Base-by-base conservation (phyloP, 176 grass and related monocot genomes). In the Avena sativa region DNA sequence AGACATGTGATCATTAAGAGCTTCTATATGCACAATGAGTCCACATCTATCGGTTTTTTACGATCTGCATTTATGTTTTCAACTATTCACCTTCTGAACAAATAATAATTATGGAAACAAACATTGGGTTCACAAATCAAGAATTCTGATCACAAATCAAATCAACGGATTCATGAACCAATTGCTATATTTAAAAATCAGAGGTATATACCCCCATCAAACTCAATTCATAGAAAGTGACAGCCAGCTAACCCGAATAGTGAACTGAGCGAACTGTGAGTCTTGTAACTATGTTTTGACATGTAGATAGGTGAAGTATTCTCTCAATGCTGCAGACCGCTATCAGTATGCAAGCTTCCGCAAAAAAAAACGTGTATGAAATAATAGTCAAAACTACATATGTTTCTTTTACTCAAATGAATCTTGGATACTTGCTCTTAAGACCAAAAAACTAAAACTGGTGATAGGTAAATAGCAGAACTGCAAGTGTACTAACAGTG, bases 391-490 rank as follows among this genome's bases (percentile, higher is more conserved):
- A 19, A 80, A 66, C 8, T 77, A 69, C 21, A 9, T 32, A 9
- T 55, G 14, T 20, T 43, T 14, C 36, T 50, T 79, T 62, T 52
- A 81, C 12, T 57, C 26, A 34, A 11, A 60, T 26, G 36, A 65
- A 30, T 56, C 9, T 65, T 25, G 28, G 59, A 84, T 75, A 48
- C 40, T 16, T 74, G n/a, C 43, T 89, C 12, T 74, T 76, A 82
- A 76, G 60, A 47, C 52, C 58, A 76, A 25, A 56, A 85, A 25
- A 21, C 5, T 13, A 36, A 23, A 85, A 55, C 74, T 65, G 59
- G 52, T 36, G 28, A 76, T 63, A 84, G 26, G 4, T 72, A 51
- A 32, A 80, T 74, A 80, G 20, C 19, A 79, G 20, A 85, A 23
- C 38, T 57, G 12, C 12, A 40, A 16, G 12, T 55, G 12, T 34